Conservation (phyloP, 202 grass and related monocot species). For the Eragrostis tef region DNA sequence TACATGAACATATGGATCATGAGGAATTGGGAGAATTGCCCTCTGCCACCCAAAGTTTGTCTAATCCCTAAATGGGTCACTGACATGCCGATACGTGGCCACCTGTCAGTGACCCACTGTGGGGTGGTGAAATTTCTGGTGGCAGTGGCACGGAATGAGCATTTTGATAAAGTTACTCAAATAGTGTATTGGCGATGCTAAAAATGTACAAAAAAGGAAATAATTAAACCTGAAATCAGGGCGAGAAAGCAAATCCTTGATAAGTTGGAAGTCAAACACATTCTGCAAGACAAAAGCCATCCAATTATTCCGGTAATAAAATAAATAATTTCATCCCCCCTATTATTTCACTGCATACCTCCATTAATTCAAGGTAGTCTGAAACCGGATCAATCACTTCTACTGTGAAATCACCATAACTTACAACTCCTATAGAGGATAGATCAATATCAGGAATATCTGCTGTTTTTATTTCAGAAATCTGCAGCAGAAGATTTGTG, state of each 20-base stretch:
- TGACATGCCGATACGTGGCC: too few species aligned
- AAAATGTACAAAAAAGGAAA: constrained; percentile 30
- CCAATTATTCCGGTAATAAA: constrained; percentile 35
- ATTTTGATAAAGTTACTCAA: neutral
- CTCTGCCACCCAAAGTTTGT: too few species aligned
- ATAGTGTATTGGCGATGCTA: constrained; percentile 4
- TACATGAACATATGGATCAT: too few species aligned
- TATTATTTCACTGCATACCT: constrained; percentile 55
- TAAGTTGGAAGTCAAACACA: constrained; percentile 95
- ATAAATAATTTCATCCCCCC: neutral
- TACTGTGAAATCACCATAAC: constrained; percentile 66
- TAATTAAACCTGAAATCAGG: constrained; percentile 75
- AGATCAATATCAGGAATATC: constrained; percentile 82
- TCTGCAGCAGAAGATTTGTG: constrained; percentile 59
- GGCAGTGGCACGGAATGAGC: too few species aligned
- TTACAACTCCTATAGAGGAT: constrained; percentile 60
- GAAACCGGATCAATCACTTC: constrained; percentile 89
- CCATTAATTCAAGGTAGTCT: constrained; percentile 89
- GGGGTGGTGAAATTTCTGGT: neutral
- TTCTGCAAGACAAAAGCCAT: constrained; percentile 48
- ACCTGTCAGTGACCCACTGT: too few species aligned
- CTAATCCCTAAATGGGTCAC: too few species aligned
- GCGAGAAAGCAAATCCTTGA: constrained; percentile 75
- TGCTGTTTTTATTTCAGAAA: constrained; percentile 81
- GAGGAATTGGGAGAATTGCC: neutral